Conservation (phyloP, 768 basidiomycete species). For the Hydnomerulius pinastri region DNA sequence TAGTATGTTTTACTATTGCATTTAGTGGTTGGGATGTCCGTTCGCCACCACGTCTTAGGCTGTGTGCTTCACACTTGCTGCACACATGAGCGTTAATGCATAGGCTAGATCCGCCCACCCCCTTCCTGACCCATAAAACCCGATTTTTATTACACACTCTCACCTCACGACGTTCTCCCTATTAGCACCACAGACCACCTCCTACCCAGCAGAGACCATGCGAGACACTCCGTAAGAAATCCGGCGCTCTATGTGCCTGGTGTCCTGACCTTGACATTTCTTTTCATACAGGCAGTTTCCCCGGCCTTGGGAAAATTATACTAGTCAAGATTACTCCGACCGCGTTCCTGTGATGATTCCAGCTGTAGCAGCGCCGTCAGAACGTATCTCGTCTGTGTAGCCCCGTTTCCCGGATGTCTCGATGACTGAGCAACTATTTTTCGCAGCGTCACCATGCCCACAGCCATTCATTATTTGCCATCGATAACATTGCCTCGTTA, state of each 20-base stretch:
- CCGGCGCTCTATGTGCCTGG: not conserved
- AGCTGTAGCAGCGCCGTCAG: not conserved
- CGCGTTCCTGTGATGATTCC: not conserved
- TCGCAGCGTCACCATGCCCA: constrained; percentile 1
- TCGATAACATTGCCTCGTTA: not conserved
- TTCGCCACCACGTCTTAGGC: too few species aligned
- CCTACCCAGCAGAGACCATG: constrained; percentile 6
- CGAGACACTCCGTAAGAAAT: constrained; percentile 8
- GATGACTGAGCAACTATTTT: constrained; percentile 8
- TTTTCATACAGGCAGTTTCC: constrained; percentile 2
- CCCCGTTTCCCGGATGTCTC: not conserved
- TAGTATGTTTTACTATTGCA: too few species aligned
- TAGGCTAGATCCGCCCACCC: too few species aligned
- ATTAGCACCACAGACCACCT: not conserved
- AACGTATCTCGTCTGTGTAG: constrained; percentile 9
- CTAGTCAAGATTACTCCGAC: not conserved
- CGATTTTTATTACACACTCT: too few species aligned
- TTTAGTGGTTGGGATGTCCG: too few species aligned
- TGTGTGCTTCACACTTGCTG: too few species aligned
- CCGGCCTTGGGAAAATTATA: not conserved
- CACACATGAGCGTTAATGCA: too few species aligned
- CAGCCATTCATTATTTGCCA: not conserved
- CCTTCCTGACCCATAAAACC: too few species aligned
- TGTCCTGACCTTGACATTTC: not conserved
- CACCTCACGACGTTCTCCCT: too few species aligned